Evolutionary conservation across 805 yeast genomes (phyloP), one percentile per base, ranked within the genome.

Genomic region (Isabelozyma rhagii): DNA sequence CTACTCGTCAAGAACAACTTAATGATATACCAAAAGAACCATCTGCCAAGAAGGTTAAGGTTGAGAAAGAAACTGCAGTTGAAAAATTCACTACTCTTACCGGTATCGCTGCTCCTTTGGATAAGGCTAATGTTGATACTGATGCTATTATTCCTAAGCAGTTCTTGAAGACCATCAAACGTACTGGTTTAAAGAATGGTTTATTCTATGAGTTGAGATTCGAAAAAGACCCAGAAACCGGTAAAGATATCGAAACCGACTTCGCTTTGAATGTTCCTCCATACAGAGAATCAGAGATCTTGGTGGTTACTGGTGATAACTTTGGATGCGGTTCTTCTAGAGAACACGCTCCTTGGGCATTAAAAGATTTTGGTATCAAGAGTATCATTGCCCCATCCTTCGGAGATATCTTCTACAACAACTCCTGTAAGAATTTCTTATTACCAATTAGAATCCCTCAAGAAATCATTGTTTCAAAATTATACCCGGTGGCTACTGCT

Each of bases 261-360:
- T 94, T 94, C 57, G 87, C 88, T 49, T 80, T 94, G 60, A 94
- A 94, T 68, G 89, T 83, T 46, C 87, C 78, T 48, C 97, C 97
- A 47, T 93, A 84, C 78, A 82, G 85, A 57, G 62, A 79, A 21
- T 86, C 98, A 17, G 84, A 87, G 69, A 85, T 93, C 58, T 76
- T 94, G 57, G 86, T 93, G 58, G 96, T 91, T 52, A 84, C 96
- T 41, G 99, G 99, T 68, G 96, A 89, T 67, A 94, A 94, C 78
- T 94, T 94, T 67, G 99, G 99, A 58, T 94, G 99, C 77, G 99
- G 99, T 63, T 92, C 97, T 40, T 92, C 97, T 1, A 89, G 99
- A 81, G 99, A 94, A 72, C 99, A 94, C 64, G 99, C 99, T 34
- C 98, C 99, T 51, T 94, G 99, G 99, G 98, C 99, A 2, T 80